A percentile compares a stretch with the other conserved stretches of the same genome.
phyloP scores from a whole-genome alignment of 2,329 filamentous ascomycete genomes.

The Aspergillus aculeatus region DNA sequence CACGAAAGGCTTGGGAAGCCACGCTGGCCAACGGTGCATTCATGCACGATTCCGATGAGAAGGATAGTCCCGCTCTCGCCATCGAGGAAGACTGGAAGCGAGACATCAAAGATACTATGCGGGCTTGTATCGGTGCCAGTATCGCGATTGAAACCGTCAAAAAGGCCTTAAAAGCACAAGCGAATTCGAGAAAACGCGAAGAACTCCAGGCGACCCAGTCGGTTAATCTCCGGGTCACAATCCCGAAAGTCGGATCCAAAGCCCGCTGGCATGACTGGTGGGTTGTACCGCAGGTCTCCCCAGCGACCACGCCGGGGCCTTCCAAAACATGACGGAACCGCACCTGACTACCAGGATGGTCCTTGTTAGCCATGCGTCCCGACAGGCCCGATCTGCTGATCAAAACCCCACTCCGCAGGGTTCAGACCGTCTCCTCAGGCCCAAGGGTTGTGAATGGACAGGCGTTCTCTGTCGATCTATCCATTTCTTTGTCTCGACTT shows the following conservation, averaged over 20 bases:
- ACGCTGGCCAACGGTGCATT: constrained; percentile 42
- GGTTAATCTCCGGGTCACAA: constrained; percentile 34
- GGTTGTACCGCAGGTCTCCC: constrained; percentile 43
- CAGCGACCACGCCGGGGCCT: constrained; percentile 1
- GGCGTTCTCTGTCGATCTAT: neutral
- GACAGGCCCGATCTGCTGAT: neutral
- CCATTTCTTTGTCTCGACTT: neutral
- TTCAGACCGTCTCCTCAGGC: neutral
- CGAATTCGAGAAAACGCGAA: neutral
- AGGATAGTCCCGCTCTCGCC: constrained; percentile 42
- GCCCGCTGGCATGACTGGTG: constrained; percentile 48
- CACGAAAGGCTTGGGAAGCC: constrained; percentile 45
- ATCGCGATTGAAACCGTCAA: constrained; percentile 62
- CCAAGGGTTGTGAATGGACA: neutral
- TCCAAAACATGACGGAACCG: constrained; percentile 18
- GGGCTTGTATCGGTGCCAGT: constrained; percentile 68
- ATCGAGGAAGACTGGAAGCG: constrained; percentile 62
- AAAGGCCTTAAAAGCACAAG: constrained; percentile 50
- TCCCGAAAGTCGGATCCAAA: constrained; percentile 41
- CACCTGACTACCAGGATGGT: neutral
- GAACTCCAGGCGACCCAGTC: neutral
- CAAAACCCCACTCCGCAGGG: neutral
- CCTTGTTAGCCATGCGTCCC: neutral
- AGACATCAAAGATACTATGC: constrained; percentile 60
- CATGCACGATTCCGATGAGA: constrained; percentile 16